Evolutionary conservation across 2,329 filamentous ascomycete genomes (phyloP).

Genomic region (Cadophora malorum): DNA sequence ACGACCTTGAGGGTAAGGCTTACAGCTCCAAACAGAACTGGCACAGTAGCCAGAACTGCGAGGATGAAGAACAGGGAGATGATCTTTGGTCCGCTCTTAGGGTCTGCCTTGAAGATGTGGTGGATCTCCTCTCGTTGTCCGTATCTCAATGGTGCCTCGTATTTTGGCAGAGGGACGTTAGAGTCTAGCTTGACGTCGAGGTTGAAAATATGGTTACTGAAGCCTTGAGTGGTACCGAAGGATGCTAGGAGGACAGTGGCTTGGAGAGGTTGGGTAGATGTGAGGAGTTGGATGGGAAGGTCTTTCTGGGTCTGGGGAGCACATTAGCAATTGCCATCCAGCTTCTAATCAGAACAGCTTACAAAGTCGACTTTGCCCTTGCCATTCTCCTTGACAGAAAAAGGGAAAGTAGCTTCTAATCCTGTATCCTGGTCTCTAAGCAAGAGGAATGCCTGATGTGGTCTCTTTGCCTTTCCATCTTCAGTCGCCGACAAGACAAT

Average conservation of each 20-base stretch:
- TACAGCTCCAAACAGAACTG: constrained; percentile 74
- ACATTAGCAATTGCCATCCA: constrained; percentile 32
- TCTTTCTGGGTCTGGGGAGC: constrained; percentile 79
- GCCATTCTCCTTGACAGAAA: constrained; percentile 84
- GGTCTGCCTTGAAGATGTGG: constrained; percentile 85
- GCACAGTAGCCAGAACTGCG: constrained; percentile 75
- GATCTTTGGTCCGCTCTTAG: constrained; percentile 79
- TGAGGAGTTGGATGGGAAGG: constrained; percentile 82
- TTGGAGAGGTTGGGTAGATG: constrained; percentile 69
- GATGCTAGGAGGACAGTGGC: constrained; percentile 87
- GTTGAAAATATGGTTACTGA: constrained; percentile 75
- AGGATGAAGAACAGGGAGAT: constrained; percentile 80
- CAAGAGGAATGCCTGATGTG: constrained; percentile 93
- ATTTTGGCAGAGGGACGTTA: constrained; percentile 62
- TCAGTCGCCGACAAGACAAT: constrained; percentile 82
- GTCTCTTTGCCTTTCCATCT: constrained; percentile 77
- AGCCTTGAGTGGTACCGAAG: constrained; percentile 76
- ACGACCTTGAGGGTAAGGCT: constrained; percentile 44
- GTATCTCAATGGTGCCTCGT: constrained; percentile 79
- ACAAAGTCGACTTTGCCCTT: constrained; percentile 88
- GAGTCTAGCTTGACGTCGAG: constrained; percentile 70
- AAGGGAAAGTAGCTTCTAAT: constrained; percentile 85
- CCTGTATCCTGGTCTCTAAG: constrained; percentile 76
- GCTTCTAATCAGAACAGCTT: constrained; percentile 48
- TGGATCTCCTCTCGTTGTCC: constrained; percentile 84